Conservation (phyloP, 352 stramenopile species). For the Phytophthora brassicae region DNA sequence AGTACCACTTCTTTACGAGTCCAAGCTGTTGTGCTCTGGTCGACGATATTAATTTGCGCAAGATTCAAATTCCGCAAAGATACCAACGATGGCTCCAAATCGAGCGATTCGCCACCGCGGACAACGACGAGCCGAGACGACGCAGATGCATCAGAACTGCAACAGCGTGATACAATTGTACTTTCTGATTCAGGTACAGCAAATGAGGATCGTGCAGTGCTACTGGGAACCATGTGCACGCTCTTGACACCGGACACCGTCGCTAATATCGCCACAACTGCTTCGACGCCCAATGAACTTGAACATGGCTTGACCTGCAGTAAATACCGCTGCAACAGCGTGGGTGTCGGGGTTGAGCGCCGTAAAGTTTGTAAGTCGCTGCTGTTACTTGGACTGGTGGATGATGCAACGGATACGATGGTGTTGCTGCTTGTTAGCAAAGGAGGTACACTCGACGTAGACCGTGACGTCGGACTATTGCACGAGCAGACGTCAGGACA, state of each 20-base stretch:
- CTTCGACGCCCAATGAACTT: conserved; percentile 26
- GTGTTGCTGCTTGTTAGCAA: conserved; percentile 28
- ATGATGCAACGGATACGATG: conserved; percentile 13
- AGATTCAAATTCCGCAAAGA: conserved; percentile 33
- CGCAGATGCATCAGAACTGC: neutral
- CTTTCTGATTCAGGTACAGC: neutral
- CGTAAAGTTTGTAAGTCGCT: conserved; percentile 6
- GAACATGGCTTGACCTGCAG: conserved; percentile 36
- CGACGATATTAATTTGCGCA: conserved; percentile 35
- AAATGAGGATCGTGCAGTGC: neutral
- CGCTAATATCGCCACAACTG: conserved; percentile 46
- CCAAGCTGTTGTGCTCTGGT: conserved; percentile 45
- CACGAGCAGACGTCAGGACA: conserved; percentile 56
- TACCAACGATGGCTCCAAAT: conserved; percentile 24
- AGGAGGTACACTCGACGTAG: conserved; percentile 11
- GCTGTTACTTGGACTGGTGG: neutral
- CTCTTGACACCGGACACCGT: conserved; percentile 45
- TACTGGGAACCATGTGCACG: conserved; percentile 41
- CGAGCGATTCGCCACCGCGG: conserved; percentile 33
- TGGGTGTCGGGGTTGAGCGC: conserved; percentile 8
- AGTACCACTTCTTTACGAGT: conserved; percentile 66
- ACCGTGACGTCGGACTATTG: conserved; percentile 38
- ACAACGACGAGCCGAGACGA: conserved; percentile 33
- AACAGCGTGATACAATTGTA: neutral
- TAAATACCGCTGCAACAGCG: conserved; percentile 32